A percentile compares a stretch with the other conserved stretches of the same genome.
These are phyloP conservation scores for Dipodascus geniculatus DNA, from an alignment of 805 yeast genomes.

Conservation along the genomic window DNA sequence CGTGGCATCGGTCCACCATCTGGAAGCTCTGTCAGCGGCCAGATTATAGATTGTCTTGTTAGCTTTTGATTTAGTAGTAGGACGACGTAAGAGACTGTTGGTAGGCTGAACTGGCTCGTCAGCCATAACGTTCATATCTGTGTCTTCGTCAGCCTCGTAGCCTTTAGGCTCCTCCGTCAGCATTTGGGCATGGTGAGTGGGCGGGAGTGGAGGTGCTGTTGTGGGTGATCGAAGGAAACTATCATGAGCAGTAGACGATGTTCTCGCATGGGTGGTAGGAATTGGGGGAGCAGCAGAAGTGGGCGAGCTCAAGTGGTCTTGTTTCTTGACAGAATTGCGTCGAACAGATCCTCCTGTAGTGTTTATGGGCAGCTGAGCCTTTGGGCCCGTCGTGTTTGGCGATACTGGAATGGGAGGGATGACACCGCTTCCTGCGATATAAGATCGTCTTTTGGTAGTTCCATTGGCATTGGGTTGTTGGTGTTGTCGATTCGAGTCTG, in stretches of 20 bases:
- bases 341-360: neutral
- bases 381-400: neutral
- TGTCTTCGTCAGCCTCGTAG: slow-evolving; percentile 60
- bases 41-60: neutral
- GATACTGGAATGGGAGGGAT: slow-evolving; percentile 15
- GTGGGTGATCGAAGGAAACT: slow-evolving; percentile 6
- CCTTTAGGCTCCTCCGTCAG: slow-evolving; percentile 37
- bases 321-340: neutral
- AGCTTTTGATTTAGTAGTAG: neutral
- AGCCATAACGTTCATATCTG: slow-evolving; percentile 21
- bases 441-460: slow-evolving; percentile 11
- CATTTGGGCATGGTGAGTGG: slow-evolving; percentile 1
- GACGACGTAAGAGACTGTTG: slow-evolving; percentile 11
- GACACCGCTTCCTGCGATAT: slow-evolving; percentile 13
- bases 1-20: slow-evolving; percentile 61
- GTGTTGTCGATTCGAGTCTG: slow-evolving; percentile 9
- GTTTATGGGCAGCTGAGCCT: neutral
- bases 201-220: slow-evolving; percentile 3
- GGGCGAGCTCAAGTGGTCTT: neutral
- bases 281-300: slow-evolving; percentile 5
- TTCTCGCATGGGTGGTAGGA: slow-evolving; percentile 8
- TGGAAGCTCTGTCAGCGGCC: slow-evolving; percentile 12
- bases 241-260: slow-evolving; percentile 5
- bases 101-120: slow-evolving; percentile 7
- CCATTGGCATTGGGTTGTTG: neutral